These are phyloP conservation scores for Podaxis sp. DNA, from an alignment of 768 basidiomycete species.

Conservation along the genomic window DNA sequence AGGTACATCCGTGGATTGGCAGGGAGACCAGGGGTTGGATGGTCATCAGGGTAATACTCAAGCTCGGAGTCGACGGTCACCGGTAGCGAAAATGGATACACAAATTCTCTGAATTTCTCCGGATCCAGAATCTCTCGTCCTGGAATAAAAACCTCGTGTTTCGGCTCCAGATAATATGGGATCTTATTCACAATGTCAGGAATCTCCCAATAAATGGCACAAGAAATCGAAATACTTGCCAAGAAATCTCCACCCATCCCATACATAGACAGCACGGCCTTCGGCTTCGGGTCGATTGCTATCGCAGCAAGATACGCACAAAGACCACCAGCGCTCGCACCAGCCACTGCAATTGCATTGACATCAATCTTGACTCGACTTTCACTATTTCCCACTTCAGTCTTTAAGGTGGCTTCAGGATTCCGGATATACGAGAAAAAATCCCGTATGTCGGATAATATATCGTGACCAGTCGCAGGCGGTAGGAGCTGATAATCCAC, in stretches of 20 bases:
- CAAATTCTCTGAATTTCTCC: conserved; percentile 40
- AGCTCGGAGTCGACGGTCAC: conserved; percentile 43
- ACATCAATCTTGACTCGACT: conserved; percentile 33
- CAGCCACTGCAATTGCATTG: conserved; percentile 49
- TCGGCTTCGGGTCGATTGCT: conserved; percentile 47
- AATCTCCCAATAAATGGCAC: background rate
- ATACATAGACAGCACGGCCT: conserved; percentile 57
- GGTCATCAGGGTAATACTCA: conserved; percentile 43
- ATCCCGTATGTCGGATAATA: conserved; percentile 58
- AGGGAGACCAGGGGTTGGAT: conserved; percentile 56
- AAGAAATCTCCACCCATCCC: conserved; percentile 65
- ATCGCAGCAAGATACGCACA: conserved; percentile 64
- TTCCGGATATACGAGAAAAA: conserved; percentile 47
- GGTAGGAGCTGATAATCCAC: conserved; percentile 64
- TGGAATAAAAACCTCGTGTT: conserved; percentile 50
- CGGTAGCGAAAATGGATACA: conserved; percentile 39
- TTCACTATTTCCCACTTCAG: conserved; percentile 1
- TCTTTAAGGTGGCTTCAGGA: conserved; percentile 11
- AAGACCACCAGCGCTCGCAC: conserved; percentile 62
- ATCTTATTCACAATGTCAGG: conserved; percentile 33
- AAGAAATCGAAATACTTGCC: conserved; percentile 25
- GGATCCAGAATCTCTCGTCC: conserved; percentile 58
- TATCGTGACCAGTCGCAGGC: conserved; percentile 53
- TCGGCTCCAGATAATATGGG: conserved; percentile 49
- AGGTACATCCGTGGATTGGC: conserved; percentile 64